Conservation (phyloP, 2,329 filamentous ascomycete genomes). For the Fusarium equiseti region DNA sequence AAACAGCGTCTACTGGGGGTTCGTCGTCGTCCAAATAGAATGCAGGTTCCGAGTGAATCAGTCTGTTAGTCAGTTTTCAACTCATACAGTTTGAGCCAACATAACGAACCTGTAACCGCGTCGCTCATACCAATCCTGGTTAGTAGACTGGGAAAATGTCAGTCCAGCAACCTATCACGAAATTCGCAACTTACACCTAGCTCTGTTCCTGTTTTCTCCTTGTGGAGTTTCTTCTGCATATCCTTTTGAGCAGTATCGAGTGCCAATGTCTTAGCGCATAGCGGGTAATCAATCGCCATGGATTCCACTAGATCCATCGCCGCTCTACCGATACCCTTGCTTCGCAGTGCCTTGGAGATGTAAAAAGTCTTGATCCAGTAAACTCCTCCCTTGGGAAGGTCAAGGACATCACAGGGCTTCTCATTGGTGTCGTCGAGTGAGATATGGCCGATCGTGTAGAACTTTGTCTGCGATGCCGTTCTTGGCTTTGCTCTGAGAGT, state of each 20-base stretch:
- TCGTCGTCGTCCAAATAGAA: conserved; percentile 7
- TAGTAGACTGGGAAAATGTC: conserved; percentile 35
- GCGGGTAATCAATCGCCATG: conserved; percentile 44
- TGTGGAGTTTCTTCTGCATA: conserved; percentile 17
- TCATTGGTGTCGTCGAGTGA: conserved; percentile 41
- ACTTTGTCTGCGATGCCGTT: conserved; percentile 20
- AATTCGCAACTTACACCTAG: conserved; percentile 6
- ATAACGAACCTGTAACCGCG: conserved; percentile 38
- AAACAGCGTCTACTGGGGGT: conserved; percentile 19
- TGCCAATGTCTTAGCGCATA: conserved; percentile 43
- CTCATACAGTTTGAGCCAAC: background rate
- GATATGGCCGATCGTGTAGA: conserved; percentile 45
- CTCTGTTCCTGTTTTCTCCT: background rate
- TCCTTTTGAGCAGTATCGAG: conserved; percentile 48
- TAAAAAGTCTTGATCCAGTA: conserved; percentile 52
- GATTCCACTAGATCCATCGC: conserved; percentile 49
- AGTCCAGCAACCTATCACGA: rapidly evolving
- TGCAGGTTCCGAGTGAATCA: conserved; percentile 34
- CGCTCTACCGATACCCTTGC: conserved; percentile 45
- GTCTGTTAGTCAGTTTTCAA: background rate
- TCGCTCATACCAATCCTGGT: conserved; percentile 49
- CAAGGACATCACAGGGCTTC: conserved; percentile 11
- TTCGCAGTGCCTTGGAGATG: conserved; percentile 43
- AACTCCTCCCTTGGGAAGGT: conserved; percentile 35
- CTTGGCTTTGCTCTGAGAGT: conserved; percentile 32